Base-by-base conservation (phyloP, 1,139 yeast genomes). In the Geotrichum siamense region DNA sequence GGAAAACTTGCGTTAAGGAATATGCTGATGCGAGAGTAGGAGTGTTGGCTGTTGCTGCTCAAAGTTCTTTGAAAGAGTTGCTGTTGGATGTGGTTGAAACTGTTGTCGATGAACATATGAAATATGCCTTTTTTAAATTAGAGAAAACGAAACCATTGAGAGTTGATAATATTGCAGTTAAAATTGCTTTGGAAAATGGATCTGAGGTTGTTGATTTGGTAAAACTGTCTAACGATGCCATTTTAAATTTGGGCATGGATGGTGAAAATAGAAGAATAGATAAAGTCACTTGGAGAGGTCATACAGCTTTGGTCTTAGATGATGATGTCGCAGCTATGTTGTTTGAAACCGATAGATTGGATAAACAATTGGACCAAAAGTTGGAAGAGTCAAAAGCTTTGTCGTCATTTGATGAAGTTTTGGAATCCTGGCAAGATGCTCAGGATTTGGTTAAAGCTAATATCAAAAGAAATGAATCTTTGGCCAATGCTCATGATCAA, bases 251-350 rank as follows among this genome's bases (percentile, higher is more conserved):
- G 15, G 50, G 33, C 16, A 21, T 52, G 8, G 45, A 36, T 25
- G 27, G 33, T 25, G 25, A 40, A 12, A 33, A 27, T 22, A 42
- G 32, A 37, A 25, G 48, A 31, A 51, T 60, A 15, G 60, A 62
- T n/a, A 63, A 66, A 21, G 68, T 87, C 38, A 57, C 66, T 29
- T 89, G 96, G 96, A 73, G 93, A 59, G 68, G 72, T 35, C 86
- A 83, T 62, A 66, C 69, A n/a, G 95, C 96, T 0, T 58, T 58
- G 6, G 70, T 89, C 27, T 68, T 71, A 52, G 84, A 84, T 53
- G 82, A 84, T 41, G 91, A 85, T 51, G 70, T 86, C 37, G 83
- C 93, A 0, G 74, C 74, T 55, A 70, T 72, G 23, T 69, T 82
- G 38, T 66, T 54, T 19, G 48, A 48, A 6, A 67, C 69, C 2